Evolutionary conservation across 2,329 filamentous ascomycete genomes (phyloP).

Genomic region (Aspergillus aculeatinus): DNA sequence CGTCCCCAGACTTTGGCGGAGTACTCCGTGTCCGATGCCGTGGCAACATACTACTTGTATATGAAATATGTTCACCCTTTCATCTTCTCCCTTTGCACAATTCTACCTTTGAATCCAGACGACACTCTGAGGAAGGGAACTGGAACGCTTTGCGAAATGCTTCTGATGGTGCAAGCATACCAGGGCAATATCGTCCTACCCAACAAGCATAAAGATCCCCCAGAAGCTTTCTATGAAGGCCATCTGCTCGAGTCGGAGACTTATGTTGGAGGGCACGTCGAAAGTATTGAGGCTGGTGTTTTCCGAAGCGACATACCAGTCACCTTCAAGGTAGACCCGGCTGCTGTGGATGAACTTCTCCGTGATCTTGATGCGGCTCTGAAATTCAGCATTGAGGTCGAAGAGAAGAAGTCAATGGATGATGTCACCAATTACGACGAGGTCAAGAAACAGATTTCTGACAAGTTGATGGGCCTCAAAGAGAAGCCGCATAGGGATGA

Average conservation of each 20-base stretch:
- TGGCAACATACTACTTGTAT: conserved; percentile 97
- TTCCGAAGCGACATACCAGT: conserved; percentile 95
- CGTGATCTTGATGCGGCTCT: conserved; percentile 83
- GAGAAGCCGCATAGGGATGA: conserved; percentile 81
- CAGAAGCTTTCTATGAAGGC: conserved; percentile 94
- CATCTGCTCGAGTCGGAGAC: conserved; percentile 96
- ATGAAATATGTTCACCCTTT: conserved; percentile 99
- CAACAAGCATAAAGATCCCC: conserved; percentile 90
- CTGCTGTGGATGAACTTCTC: conserved; percentile 85
- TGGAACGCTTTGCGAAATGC: conserved; percentile 98
- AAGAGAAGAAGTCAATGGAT: conserved; percentile 78
- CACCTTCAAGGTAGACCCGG: conserved; percentile 86
- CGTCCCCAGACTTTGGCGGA: conserved; percentile 91
- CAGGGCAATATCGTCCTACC: conserved; percentile 86
- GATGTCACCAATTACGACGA: conserved; percentile 80
- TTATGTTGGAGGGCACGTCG: conserved; percentile 96
- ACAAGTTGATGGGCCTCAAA: conserved; percentile 69
- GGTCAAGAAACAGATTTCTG: conserved; percentile 77
- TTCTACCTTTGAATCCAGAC: conserved; percentile 88
- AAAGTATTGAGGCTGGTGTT: conserved; percentile 97
- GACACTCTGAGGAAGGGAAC: conserved; percentile 94
- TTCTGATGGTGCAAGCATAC: conserved; percentile 98
- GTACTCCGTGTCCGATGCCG: conserved; percentile 98
- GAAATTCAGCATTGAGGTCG: conserved; percentile 79
- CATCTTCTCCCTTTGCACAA: conserved; percentile 97